Evolutionary conservation across 2,329 filamentous ascomycete genomes (phyloP).

Genomic region (Apiospora saccharicola): DNA sequence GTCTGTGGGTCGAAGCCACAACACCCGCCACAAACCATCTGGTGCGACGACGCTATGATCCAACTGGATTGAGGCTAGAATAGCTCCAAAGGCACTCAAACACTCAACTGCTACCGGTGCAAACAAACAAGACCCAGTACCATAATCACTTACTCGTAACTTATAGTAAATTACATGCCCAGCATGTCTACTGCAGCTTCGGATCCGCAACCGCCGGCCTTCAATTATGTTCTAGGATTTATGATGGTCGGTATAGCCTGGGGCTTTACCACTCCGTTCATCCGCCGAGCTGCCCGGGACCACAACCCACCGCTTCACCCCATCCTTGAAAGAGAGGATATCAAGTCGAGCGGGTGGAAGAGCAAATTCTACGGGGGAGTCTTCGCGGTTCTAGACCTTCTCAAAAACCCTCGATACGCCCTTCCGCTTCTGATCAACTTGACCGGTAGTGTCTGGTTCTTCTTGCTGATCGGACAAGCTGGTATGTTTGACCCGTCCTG

Average conservation of each 20-base stretch:
- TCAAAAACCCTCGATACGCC: conserved; percentile 84
- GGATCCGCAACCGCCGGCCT: conserved; percentile 55
- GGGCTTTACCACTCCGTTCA: conserved; percentile 93
- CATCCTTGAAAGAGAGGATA: conserved; percentile 57
- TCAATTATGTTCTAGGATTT: conserved; percentile 90
- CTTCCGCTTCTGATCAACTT: conserved; percentile 86
- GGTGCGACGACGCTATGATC: not conserved
- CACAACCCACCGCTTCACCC: conserved; percentile 71
- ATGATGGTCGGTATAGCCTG: conserved; percentile 90
- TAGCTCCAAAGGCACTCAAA: not conserved
- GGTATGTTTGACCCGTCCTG: conserved; percentile 63
- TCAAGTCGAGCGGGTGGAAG: conserved; percentile 67
- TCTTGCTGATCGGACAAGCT: conserved; percentile 89
- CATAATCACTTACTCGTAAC: not conserved
- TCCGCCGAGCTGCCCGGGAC: conserved; percentile 81
- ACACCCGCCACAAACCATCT: not conserved
- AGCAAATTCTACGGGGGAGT: conserved; percentile 69
- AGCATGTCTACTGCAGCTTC: conserved; percentile 35
- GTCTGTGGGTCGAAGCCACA: not conserved
- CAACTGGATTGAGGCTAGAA: not conserved
- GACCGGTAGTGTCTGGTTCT: conserved; percentile 96
- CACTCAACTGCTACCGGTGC: not conserved
- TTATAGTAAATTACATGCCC: not conserved
- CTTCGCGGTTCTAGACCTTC: conserved; percentile 79
- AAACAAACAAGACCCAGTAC: not conserved